Percentiles rank a stretch among this genome's conserved stretches.
These are phyloP conservation scores for Tetracladium marchalianum DNA, from an alignment of 495 filamentous ascomycete species.

Conservation along the genomic window DNA sequence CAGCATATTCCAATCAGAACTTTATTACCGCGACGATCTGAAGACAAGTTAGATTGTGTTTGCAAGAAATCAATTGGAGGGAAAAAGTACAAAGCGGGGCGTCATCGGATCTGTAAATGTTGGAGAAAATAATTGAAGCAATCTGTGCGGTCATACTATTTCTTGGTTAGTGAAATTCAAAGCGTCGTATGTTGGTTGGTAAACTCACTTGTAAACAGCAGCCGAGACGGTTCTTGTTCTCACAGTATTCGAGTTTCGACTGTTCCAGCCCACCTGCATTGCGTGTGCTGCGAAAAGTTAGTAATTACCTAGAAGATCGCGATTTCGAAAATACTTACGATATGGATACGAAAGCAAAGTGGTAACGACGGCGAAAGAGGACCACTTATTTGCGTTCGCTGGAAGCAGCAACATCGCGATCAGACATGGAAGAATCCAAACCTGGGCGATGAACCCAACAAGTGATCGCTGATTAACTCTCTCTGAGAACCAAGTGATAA, in stretches of 20 bases:
- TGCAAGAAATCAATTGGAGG: too few species aligned
- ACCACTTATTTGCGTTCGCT: conserved; percentile 27
- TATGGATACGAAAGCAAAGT: conserved; percentile 36
- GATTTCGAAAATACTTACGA: conserved; percentile 28
- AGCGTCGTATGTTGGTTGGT: conserved; percentile 34
- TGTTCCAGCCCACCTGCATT: conserved; percentile 56
- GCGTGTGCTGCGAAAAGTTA: conserved; percentile 35
- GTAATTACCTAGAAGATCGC: not conserved
- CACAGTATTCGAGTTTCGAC: conserved; percentile 56
- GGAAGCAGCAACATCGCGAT: conserved; percentile 38
- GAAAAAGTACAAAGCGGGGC: conserved; percentile 36
- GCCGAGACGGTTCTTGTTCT: conserved; percentile 52
- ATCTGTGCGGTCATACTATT: conserved; percentile 60
- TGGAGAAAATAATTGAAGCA: conserved; percentile 46
- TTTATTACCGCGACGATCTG: conserved; percentile 49
- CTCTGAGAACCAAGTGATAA: conserved; percentile 47
- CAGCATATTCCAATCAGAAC: conserved; percentile 45
- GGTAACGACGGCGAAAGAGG: conserved; percentile 40
- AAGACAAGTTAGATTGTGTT: conserved; percentile 26
- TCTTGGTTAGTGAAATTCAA: too few species aligned
- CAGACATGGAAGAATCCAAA: conserved; percentile 47
- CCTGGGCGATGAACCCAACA: conserved; percentile 34
- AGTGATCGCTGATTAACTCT: conserved; percentile 43
- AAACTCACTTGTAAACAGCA: conserved; percentile 56
- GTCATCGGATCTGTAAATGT: conserved; percentile 24